These are phyloP conservation scores for Guadua angustifolia DNA, from an alignment of 176 grass and related monocot species.

Conservation along the genomic window DNA sequence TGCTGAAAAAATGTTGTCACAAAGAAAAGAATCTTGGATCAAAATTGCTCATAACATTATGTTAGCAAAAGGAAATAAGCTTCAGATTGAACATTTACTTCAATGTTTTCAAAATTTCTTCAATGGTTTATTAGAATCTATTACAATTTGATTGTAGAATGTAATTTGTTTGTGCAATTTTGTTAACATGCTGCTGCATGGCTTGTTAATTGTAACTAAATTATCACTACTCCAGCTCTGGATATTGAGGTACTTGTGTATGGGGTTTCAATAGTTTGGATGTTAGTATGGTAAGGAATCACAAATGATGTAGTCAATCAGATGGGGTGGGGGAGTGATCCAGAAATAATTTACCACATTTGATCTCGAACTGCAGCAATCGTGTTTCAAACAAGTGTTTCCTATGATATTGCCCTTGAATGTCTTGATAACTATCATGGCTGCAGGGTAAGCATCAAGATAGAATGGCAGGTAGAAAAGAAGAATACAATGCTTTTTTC, in stretches of 20 bases:
- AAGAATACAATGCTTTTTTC: conserved; percentile 99
- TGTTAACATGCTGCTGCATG: not conserved
- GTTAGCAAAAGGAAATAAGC: not conserved
- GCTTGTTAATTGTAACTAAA: not conserved
- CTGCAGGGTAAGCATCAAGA: conserved; percentile 88
- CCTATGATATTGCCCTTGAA: conserved; percentile 12
- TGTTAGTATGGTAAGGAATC: not conserved
- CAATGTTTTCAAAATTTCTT: conserved; percentile 1
- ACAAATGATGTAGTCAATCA: not conserved
- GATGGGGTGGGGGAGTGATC: not conserved
- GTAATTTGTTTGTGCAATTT: not conserved
- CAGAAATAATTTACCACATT: not conserved
- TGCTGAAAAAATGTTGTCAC: conserved; percentile 13
- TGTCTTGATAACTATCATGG: conserved; percentile 18
- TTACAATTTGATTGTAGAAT: not conserved
- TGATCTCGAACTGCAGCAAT: conserved; percentile 2
- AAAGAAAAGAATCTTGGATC: not conserved
- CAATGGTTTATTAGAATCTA: not conserved
- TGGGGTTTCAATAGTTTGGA: conserved; percentile 11
- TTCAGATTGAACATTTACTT: not conserved
- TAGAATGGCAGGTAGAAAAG: conserved; percentile 96
- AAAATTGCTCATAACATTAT: conserved; percentile 17
- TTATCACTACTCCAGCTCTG: not conserved
- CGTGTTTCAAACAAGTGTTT: not conserved
- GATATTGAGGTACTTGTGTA: conserved; percentile 17